phyloP scores from a whole-genome alignment of 495 filamentous ascomycete species.

The Penicillium cinerascens region DNA sequence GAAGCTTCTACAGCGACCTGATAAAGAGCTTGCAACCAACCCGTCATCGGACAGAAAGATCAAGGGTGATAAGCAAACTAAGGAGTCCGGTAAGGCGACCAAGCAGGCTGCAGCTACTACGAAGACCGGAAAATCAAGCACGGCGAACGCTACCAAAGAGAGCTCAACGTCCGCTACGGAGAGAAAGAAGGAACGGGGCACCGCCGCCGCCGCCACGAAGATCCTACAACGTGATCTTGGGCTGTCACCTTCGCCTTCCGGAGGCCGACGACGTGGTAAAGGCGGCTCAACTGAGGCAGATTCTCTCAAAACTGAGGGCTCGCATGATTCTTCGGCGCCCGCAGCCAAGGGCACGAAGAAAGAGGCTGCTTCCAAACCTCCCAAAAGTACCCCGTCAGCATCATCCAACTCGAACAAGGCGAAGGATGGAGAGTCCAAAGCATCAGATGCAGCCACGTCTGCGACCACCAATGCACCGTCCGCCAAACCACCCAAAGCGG shows the following conservation, averaged over 20 bases:
- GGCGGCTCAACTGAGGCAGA: constrained; percentile 30
- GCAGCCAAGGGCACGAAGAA: constrained; percentile 36
- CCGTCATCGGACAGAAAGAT: constrained; percentile 45
- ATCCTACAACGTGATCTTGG: constrained; percentile 91
- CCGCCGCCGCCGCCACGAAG: constrained; percentile 69
- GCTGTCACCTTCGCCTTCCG: constrained; percentile 57
- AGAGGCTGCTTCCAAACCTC: constrained; percentile 26
- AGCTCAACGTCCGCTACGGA: constrained; percentile 36
- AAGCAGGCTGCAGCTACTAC: constrained; percentile 56
- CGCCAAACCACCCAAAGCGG: constrained; percentile 29
- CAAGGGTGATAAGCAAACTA: constrained; percentile 59
- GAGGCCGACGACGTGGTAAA: constrained; percentile 45
- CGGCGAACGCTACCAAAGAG: constrained; percentile 34
- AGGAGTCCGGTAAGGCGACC: constrained; percentile 76
- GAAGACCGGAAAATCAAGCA: constrained; percentile 26
- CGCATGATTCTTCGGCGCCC: constrained; percentile 25
- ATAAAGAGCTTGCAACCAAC: constrained; percentile 41
- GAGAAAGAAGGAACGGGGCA: constrained; percentile 63
- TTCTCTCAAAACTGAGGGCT: constrained; percentile 24
- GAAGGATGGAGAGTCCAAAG: constrained; percentile 24
- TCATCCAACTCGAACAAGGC: constrained; percentile 20
- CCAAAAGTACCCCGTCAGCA: constrained; percentile 18
- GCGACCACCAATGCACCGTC: constrained; percentile 29
- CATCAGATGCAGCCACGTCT: constrained; percentile 23
- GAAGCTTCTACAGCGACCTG: constrained; percentile 37